Evolutionary conservation across 1,284 basidiomycete species (phyloP), one percentile per base, ranked within the genome.

Genomic region (Coniophora puteana): DNA sequence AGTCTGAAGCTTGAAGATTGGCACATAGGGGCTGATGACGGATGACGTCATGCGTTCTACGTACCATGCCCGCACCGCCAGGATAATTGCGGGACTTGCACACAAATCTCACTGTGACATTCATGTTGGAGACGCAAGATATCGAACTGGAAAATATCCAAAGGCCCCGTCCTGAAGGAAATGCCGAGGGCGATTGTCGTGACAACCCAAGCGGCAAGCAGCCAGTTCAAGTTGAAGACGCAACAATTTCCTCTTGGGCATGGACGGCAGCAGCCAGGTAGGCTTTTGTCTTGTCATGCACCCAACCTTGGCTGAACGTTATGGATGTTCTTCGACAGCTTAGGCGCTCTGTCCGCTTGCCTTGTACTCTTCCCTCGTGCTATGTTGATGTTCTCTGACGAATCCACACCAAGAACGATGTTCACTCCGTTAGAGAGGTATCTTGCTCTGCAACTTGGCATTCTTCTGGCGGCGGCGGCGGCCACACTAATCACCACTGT

Each of bases 381-480:
- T 34, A 61, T 85, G 23, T 69, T 85, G 36, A 83, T 85, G 55
- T 56, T 80, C 32, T 67, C 78, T n/a, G 69, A 73, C 46, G 57
- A 62, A 8, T 50, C 57, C 10, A 67, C 69, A 16, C 61, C 63
- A n/a, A 61, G 74, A 32, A 60, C 59, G 27, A 49, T 55, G 11
- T 68, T 87, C 37, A 85, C 84, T 5, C 63, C 77, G 2, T 67
- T 89, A 27, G 85, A 89, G 53, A 64, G 69, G 17, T 88, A 81
- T 58, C 70, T 89, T 28, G 66, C 77, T 4, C 57, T 75, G 18
- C 78, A 85, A 33, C 69, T 80, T 40, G 83, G 79, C 4, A 69
- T 88, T 36, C 63, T 78, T 50, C 66, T 86, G 5, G 61, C 67
- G 27, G 72, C 73, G 3, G 52, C 80, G 5, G 69, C 79, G 4